Evolutionary conservation across 1,284 basidiomycete genomes (phyloP).

Genomic region (Moesziomyces globuligerus): DNA sequence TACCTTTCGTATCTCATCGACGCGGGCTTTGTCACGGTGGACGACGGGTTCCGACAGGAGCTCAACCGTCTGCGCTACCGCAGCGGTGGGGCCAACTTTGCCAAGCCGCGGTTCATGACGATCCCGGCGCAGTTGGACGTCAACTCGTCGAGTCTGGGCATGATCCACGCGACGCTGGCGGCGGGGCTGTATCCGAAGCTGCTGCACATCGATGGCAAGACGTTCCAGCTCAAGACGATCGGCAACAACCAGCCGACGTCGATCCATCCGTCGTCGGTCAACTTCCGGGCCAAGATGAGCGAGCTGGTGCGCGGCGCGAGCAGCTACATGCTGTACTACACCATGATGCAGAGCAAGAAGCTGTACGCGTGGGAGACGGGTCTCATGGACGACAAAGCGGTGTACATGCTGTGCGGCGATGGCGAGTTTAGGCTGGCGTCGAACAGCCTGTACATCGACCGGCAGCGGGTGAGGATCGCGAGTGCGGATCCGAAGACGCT

Average conservation of each 20-base stretch:
- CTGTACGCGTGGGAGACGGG: slow-evolving; percentile 96
- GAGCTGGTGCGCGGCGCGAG: slow-evolving; percentile 30
- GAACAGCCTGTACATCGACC: slow-evolving; percentile 80
- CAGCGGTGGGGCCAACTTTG: slow-evolving; percentile 69
- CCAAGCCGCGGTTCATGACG: slow-evolving; percentile 76
- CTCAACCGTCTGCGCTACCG: slow-evolving; percentile 73
- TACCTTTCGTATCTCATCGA: slow-evolving; percentile 83
- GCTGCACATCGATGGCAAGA: slow-evolving; percentile 75
- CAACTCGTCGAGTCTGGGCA: slow-evolving; percentile 74
- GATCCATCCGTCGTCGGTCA: slow-evolving; percentile 82
- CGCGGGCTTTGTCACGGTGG: slow-evolving; percentile 82
- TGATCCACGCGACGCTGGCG: slow-evolving; percentile 84
- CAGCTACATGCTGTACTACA: slow-evolving; percentile 52
- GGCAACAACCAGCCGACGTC: slow-evolving; percentile 83
- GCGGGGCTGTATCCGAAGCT: slow-evolving; percentile 94
- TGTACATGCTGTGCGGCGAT: slow-evolving; percentile 90
- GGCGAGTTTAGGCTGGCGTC: slow-evolving; percentile 86
- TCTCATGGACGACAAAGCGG: slow-evolving; percentile 83
- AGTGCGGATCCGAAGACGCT: slow-evolving; percentile 75
- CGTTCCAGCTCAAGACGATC: slow-evolving; percentile 79
- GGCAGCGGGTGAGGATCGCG: slow-evolving; percentile 81
- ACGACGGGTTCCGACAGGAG: slow-evolving; percentile 76
- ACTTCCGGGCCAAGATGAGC: slow-evolving; percentile 46
- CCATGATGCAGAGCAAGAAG: slow-evolving; percentile 83
- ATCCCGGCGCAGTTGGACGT: slow-evolving; percentile 77